These are phyloP conservation scores for Yamadazyma songkhlaensis DNA, from an alignment of 1,139 yeast species.

Conservation along the genomic window DNA sequence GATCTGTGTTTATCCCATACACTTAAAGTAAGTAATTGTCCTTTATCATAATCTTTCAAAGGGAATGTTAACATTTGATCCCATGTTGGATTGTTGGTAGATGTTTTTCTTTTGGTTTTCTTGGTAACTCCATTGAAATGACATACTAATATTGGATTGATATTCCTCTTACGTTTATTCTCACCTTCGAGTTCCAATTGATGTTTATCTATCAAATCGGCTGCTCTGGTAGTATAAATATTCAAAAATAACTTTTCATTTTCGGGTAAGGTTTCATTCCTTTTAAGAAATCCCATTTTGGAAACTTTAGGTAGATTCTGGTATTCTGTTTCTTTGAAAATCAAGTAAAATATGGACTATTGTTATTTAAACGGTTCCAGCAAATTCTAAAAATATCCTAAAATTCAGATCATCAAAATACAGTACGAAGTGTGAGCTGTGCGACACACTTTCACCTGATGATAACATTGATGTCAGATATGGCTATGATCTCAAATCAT, in stretches of 20 bases:
- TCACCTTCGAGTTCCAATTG: slow-evolving; percentile 7
- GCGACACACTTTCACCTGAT: no score
- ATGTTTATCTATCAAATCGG: slow-evolving; percentile 29
- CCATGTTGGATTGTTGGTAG: slow-evolving; percentile 47
- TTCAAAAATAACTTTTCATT: slow-evolving; percentile 20
- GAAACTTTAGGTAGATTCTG: no score
- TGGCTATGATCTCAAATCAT: no score
- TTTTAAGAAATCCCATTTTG: background rate
- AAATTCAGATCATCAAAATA: no score
- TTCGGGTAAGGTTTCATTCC: background rate
- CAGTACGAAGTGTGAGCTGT: no score
- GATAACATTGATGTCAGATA: no score
- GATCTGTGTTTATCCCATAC: slow-evolving; percentile 49
- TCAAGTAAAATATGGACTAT: no score
- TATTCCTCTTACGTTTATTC: slow-evolving; percentile 5
- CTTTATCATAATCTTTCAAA: slow-evolving; percentile 27
- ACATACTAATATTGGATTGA: slow-evolving; percentile 38
- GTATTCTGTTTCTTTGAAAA: no score
- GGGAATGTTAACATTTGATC: slow-evolving; percentile 35
- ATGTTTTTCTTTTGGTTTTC: slow-evolving; percentile 32
- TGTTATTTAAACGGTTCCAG: no score
- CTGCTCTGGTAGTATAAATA: slow-evolving; percentile 38
- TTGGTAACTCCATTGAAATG: slow-evolving; percentile 29
- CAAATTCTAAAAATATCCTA: no score
- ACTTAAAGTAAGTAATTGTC: slow-evolving; percentile 28